Evolutionary conservation across 75 land plant species (phyloP), one percentile per base, ranked within the genome.

Genomic region (Pseudotsuga menziesii): DNA sequence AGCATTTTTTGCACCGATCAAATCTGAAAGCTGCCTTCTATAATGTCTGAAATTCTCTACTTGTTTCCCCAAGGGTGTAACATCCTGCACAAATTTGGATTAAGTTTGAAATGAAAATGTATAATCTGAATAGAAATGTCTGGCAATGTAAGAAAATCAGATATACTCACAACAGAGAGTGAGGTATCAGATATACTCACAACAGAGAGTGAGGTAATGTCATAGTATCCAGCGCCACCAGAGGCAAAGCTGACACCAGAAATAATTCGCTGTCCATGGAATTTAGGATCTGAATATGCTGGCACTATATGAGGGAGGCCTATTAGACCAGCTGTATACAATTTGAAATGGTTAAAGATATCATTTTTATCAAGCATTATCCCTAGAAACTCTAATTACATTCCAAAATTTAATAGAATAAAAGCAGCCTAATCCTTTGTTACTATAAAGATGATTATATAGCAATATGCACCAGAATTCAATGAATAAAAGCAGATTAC

Each of bases 31-130:
- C 77, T 86, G 80, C 8, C 39, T 58, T 80, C 87, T 84, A 75
- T 86, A 90, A n/a, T 87, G 79, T 67, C 66, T 87, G 90, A 74
- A 94, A 82, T 88, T 81, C 19, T 77, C 72, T 20, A 89, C 61
- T 79, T 94, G 91, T 77, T 78, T 77, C 0, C 78, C 73, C 69
- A 92, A 73, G 15, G 91, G 62, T 29, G 84, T 55, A 23, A 88
- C 84, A 52, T 76, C 20, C 48, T 67, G 22, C 48, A 39, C 20
- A 67, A 3, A 20, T 20, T 19, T 2, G 39, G 6, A 29, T 15
- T 4, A 62, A n/a, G 19, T 4, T 29, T 26, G 32, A 32, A 64
- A 64, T 27, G 5, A 64, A 15, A 64, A 32, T 4, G 3, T 5
- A 1, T 0, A 32, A 8, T 0, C 26, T 15, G 26, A 62, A 12